Evolutionary conservation across 805 yeast genomes (phyloP), one percentile per base, ranked within the genome.

Genomic region (Kregervanrija fluxuum): DNA sequence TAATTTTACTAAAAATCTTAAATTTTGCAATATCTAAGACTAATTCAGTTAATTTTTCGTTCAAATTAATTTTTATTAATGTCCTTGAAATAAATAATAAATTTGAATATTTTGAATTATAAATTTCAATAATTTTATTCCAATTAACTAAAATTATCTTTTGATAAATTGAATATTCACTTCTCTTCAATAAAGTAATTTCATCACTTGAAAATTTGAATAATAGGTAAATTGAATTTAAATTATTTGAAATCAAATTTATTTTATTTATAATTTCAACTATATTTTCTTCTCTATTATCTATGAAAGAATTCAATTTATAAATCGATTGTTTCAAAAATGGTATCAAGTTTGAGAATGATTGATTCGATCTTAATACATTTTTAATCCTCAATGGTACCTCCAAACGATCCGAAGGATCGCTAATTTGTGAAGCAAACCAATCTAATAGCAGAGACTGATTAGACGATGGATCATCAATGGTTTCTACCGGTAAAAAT

Each of bases 11-110:
- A 22, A 55, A 57, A n/a, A 77, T 69, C 33, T 62, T 61, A 3
- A 50, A 49, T 8, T 67, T 65, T 1, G 75, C 63, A 9, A 73
- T 49, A 14, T 65, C 59, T 10, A 73, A 62, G 3, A 75, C 54
- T 4, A 61, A 37, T 22, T 55, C 51, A 9, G 56, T 54, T 11
- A 61, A 39, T 16, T 57, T 60, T 12, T 58, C 59, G 3, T 14
- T 45, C 17, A 60, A 42, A 11, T 52, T 52, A 3, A 55, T 50
- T 6, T 44, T 47, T 28, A 43, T 45, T 8, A 59, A 38, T 3
- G 53, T 47, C 15, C 42, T 47, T 0, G 61, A 49, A 2, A 55
- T 50, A 10, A 49, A 48, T 30, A 40, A 43, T 10, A 55, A 42
- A 15, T 45, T 50, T 8, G 12, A 14, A 1, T 38, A 28, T 5